These are phyloP conservation scores for Pythium chondricola DNA, from an alignment of 352 stramenopile species.

Conservation along the genomic window DNA sequence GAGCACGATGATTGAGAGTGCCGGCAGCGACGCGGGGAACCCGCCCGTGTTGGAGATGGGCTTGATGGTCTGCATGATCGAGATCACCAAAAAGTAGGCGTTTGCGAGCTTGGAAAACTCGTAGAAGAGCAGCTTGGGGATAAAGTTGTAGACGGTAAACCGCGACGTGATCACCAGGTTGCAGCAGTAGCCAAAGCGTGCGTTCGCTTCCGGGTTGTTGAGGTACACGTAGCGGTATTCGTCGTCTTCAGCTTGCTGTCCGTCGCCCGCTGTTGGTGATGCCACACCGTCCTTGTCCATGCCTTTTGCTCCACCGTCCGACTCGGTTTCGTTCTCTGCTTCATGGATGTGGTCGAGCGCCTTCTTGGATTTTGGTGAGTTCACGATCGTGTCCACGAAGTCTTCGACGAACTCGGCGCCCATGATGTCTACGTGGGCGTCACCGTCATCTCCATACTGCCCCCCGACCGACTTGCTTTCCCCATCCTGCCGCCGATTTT, in stretches of 20 bases:
- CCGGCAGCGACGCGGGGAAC: slow-evolving; percentile 85
- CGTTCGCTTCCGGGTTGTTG: slow-evolving; percentile 60
- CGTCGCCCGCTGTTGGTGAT: background rate
- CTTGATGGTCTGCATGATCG: slow-evolving; percentile 88
- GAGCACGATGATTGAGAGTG: slow-evolving; percentile 90
- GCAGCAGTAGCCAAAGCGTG: slow-evolving; percentile 44
- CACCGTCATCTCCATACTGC: background rate
- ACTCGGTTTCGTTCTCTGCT: slow-evolving; percentile 10
- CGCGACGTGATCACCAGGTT: slow-evolving; percentile 88
- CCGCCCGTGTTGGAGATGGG: slow-evolving; percentile 90
- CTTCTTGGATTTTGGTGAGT: slow-evolving; percentile 5
- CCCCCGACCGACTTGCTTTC: slow-evolving; percentile 2
- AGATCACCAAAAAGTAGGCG: slow-evolving; percentile 92
- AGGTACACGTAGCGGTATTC: slow-evolving; percentile 71
- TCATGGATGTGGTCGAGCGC: slow-evolving; percentile 14
- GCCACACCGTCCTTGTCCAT: background rate
- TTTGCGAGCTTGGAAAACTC: slow-evolving; percentile 91
- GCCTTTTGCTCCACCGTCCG: background rate
- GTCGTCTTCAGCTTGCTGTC: slow-evolving; percentile 21
- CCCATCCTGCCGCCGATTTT: background rate
- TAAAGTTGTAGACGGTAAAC: slow-evolving; percentile 89
- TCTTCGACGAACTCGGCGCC: slow-evolving; percentile 9
- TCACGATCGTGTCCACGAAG: slow-evolving; percentile 16
- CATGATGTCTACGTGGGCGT: background rate
- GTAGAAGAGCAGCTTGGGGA: slow-evolving; percentile 89